These are phyloP conservation scores for Hymenoscyphus fructigenus DNA, from an alignment of 2,329 filamentous ascomycete genomes.

Conservation along the genomic window DNA sequence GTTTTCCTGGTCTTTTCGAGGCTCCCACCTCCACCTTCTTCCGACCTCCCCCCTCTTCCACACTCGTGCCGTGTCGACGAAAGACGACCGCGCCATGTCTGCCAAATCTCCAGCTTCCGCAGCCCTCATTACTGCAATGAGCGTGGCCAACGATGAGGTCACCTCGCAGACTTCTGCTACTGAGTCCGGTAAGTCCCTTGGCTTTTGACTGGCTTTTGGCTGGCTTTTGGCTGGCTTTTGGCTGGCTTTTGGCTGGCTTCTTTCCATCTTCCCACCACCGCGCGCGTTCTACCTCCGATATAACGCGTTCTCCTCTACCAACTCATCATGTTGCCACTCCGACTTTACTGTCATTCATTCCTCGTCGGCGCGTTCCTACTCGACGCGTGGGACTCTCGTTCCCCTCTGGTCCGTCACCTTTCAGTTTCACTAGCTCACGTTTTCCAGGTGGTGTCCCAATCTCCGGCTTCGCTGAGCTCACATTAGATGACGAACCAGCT, in stretches of 20 bases:
- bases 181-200: not conserved
- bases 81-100: not conserved
- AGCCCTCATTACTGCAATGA: not conserved
- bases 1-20: constrained; percentile 4
- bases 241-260: not conserved
- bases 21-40: not conserved
- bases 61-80: not conserved
- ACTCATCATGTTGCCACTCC: not conserved
- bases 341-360: too few species aligned
- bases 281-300: not conserved
- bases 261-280: not conserved
- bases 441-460: constrained; percentile 17
- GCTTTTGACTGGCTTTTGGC: not conserved
- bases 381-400: not conserved
- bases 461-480: constrained; percentile 15
- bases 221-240: not conserved
- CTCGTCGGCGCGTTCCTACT: not conserved
- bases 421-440: constrained; percentile 7
- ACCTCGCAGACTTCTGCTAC: not conserved
- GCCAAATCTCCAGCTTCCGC: not conserved
- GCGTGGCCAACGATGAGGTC: not conserved
- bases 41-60: not conserved
- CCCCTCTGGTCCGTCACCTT: not conserved
- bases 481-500: constrained; percentile 19
- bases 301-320: not conserved